Base-by-base conservation (phyloP, 306 rosid genomes). In the Chamaecrista fasciculata region DNA sequence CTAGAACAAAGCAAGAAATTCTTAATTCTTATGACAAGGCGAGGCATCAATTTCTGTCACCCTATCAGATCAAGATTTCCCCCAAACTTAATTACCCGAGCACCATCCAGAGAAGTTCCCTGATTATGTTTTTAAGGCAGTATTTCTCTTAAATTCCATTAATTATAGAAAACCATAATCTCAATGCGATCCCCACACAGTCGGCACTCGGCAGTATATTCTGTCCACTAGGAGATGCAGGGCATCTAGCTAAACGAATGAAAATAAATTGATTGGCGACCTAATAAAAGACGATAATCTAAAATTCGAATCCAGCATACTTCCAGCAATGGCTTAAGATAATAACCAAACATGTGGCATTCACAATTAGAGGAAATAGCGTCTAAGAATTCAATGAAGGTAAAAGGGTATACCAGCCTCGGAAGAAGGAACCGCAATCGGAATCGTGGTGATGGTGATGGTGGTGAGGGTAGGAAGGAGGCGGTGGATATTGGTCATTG, bases 351-450 rank as follows among this genome's bases (percentile, higher is more conserved):
- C 46, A 31, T 8, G 4, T 33, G 2, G 40, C 29, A 3, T 4
- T 31, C n/a, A 58, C 43, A 31, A 11, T 20, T 11, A 36, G 24
- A 20, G 19, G 3, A 11, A 62, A 12, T 20, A 11, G 11, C 2
- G 26, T 21, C 50, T 15, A 62, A 62, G 36, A 19, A 9, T 36
- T 2, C 33, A 28, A 28, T 2, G n/a, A n/a, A n/a, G n/a, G n/a
- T n/a, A n/a, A 39, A 55, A 39, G 29, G 65, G 3, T 77, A 3
- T 76, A 92, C 98, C 96, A 92, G 86, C 95, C 95, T 18, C 66
- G 72, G 33, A 92, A 73, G 76, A 86, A 76, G 0, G 95, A 83
- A 55, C 5, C 0, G 16, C 90, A 89, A 6, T 74, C 87, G 31
- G 78, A 25, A 1, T 77, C 86, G 0, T 78, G 80, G 14, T 78